phyloP scores from a whole-genome alignment of 345 rosid species.

The Euphorbia lathyris region DNA sequence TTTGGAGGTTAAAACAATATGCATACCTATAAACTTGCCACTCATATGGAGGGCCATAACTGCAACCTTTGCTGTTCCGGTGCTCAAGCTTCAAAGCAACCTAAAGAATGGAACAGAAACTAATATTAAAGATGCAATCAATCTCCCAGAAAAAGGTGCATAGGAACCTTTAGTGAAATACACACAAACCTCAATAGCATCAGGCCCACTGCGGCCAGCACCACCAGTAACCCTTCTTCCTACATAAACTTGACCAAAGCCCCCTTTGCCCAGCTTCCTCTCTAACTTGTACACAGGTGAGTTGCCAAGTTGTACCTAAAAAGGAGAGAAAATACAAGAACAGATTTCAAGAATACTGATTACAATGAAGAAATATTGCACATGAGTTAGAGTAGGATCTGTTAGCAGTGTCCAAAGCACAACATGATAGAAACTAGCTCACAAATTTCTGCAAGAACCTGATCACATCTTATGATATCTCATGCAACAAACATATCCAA shows the following conservation, averaged over 20 bases:
- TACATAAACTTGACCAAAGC: conserved; percentile 32
- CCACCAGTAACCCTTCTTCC: conserved; percentile 23
- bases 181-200: conserved; percentile 26
- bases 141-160: neutral
- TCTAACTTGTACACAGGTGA: conserved; percentile 26
- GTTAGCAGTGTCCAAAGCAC: neutral
- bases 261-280: conserved; percentile 27
- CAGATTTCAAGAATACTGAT: neutral
- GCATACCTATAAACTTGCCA: conserved; percentile 95
- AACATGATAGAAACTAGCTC: neutral
- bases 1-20: too few species aligned
- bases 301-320: conserved; percentile 20
- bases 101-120: conserved; percentile 27
- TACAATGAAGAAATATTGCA: neutral
- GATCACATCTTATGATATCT: neutral
- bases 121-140: neutral
- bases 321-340: neutral
- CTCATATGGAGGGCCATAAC: conserved; percentile 92
- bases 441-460: neutral
- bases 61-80: conserved; percentile 89
- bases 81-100: conserved; percentile 94
- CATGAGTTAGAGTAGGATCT: neutral
- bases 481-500: neutral
- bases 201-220: conserved; percentile 18
- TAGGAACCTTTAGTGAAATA: neutral